Evolutionary conservation across 192 early-diverging fungal genomes (phyloP), one percentile per base, ranked within the genome.

Genomic region (Linnemannia hyalina): DNA sequence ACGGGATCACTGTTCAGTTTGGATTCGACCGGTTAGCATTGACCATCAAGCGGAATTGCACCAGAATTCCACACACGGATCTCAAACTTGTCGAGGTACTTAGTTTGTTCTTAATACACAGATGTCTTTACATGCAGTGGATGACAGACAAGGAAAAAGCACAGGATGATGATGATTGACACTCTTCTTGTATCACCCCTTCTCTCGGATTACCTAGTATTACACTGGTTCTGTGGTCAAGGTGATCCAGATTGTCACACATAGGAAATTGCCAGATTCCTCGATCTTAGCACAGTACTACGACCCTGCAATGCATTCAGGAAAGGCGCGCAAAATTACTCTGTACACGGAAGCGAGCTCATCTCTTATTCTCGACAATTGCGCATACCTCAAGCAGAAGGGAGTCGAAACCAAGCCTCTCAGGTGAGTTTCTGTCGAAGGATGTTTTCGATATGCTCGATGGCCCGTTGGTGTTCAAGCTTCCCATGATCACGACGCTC

Each of bases 1-100:
- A 29, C 15, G 78, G 78, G 1, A 80, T 80, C 78, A 75, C 75
- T 2, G 57, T 85, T 1, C 74, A 80, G 29, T 85, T 85, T 74
- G 78, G 74, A 11, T 40, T n/a, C 0, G 83, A 85, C 52, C 74
- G 78, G n/a, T 38, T 85, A 10, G 57, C 78, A 29, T 22, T 85
- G 35, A 80, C 73, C 15, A 80, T 85, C 70, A 80, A 63, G 20
- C 36, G 70, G 10, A 80, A 85, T 18, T 70, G 70, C 1, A 85
- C 83, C 15, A 76, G 42, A 70, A 77, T 85, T 32, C 26, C 74
- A 20, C 78, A 85, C 40, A 36, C 70, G 22, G 70, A 80, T 42
- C 42, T 85, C 15, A 75, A 73, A 16, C 68, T 73, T 40, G 74
- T 85, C 20, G 79, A 77, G 52, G 83, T 85, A 80, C 6, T 46